These are phyloP conservation scores for Astrocystis sublimbata DNA, from an alignment of 495 filamentous ascomycete species.

Conservation along the genomic window DNA sequence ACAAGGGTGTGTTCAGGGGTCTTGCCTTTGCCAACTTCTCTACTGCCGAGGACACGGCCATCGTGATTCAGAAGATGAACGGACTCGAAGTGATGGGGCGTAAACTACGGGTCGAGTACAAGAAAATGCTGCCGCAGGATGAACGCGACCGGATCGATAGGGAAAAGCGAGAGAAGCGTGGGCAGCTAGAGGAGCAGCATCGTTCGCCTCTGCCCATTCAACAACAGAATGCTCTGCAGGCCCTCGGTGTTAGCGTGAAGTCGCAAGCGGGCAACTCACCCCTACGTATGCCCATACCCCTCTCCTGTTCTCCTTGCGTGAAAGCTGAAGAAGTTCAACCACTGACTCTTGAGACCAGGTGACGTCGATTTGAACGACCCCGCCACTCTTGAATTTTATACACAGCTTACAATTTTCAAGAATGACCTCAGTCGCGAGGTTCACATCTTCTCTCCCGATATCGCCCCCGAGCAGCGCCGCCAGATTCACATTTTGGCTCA, in stretches of 20 bases:
- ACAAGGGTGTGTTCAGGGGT: constrained; percentile 95
- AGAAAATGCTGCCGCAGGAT: constrained; percentile 96
- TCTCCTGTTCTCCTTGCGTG: background rate
- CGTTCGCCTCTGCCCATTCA: constrained; percentile 66
- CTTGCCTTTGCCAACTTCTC: constrained; percentile 98
- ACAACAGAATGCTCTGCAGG: constrained; percentile 80
- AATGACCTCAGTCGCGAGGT: constrained; percentile 74
- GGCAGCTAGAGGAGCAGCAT: constrained; percentile 96
- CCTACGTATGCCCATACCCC: constrained; percentile 29
- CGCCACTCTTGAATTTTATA: constrained; percentile 81
- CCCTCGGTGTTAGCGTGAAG: constrained; percentile 65
- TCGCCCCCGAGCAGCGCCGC: constrained; percentile 80
- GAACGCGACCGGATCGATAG: constrained; percentile 95
- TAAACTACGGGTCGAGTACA: constrained; percentile 95
- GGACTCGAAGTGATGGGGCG: constrained; percentile 93
- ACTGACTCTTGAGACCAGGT: constrained; percentile 38
- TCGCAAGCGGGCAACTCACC: constrained; percentile 37
- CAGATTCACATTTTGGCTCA: constrained; percentile 93
- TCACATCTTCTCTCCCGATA: constrained; percentile 75
- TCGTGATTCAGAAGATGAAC: constrained; percentile 88
- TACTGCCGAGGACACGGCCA: constrained; percentile 85
- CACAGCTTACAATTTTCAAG: constrained; percentile 84
- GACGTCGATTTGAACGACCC: constrained; percentile 93
- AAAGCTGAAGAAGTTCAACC: background rate
- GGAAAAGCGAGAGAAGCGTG: constrained; percentile 94